These are phyloP conservation scores for Spizellomyces punctatus DNA, from an alignment of 192 early-diverging fungal species.

Conservation along the genomic window DNA sequence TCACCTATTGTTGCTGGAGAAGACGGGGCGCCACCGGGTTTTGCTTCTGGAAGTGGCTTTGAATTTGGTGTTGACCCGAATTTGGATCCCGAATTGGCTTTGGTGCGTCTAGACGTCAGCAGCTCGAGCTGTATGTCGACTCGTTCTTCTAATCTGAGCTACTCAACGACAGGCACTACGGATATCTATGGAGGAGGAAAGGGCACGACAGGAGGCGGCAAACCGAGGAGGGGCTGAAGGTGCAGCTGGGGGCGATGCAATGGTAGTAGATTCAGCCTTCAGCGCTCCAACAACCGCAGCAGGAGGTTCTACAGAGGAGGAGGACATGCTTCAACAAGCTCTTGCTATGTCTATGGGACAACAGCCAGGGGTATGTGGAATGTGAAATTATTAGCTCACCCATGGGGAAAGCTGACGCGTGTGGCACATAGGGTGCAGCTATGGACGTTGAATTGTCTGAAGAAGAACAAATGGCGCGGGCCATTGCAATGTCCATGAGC, in stretches of 20 bases:
- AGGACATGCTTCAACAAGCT: conserved; percentile 68
- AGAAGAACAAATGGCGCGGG: conserved; percentile 73
- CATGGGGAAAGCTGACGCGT: too few species aligned
- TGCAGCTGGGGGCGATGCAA: conserved; percentile 30
- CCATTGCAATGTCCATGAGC: conserved; percentile 81
- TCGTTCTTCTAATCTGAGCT: not conserved
- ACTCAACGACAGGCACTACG: conserved; percentile 67
- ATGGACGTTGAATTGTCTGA: conserved; percentile 73
- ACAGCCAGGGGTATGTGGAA: conserved; percentile 9
- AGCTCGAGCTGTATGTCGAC: not conserved
- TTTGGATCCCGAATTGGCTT: conserved; percentile 91
- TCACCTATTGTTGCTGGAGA: conserved; percentile 87
- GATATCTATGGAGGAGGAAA: conserved; percentile 96
- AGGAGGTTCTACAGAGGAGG: conserved; percentile 45
- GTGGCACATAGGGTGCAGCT: too few species aligned
- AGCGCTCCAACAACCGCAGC: conserved; percentile 22
- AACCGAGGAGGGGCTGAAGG: conserved; percentile 11
- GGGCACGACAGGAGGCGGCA: conserved; percentile 78
- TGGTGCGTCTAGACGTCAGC: conserved; percentile 47
- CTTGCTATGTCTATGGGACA: conserved; percentile 70
- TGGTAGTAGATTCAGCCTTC: conserved; percentile 44
- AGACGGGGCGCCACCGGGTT: conserved; percentile 72
- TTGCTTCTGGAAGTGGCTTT: conserved; percentile 69
- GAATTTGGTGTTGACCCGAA: conserved; percentile 95
- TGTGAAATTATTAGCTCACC: conserved; percentile 4